These are phyloP conservation scores for Termitomyces sp. DNA, from an alignment of 768 basidiomycete species.

Conservation along the genomic window DNA sequence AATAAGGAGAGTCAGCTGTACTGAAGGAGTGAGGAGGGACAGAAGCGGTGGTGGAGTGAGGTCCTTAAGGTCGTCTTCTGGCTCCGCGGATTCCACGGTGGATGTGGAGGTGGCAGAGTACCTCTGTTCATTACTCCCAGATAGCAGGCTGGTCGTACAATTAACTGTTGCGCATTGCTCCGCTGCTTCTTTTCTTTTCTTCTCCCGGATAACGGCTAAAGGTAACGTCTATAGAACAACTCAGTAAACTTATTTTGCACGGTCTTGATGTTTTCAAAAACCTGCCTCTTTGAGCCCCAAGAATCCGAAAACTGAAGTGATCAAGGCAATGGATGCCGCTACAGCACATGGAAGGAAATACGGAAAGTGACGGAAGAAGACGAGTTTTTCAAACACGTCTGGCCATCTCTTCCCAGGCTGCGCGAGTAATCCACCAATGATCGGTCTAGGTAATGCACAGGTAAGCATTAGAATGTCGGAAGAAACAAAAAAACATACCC, in stretches of 20 bases:
- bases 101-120: constrained; percentile 7
- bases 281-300: constrained; percentile 22
- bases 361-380: constrained; percentile 25
- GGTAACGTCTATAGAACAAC: constrained; percentile 23
- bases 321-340: constrained; percentile 13
- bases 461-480: neutral
- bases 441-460: neutral
- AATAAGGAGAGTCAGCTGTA: constrained; percentile 25
- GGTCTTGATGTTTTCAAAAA: neutral
- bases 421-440: constrained; percentile 25
- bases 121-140: neutral
- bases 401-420: constrained; percentile 27
- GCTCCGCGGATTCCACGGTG: neutral
- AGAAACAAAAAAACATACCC: constrained; percentile 12
- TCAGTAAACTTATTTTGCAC: neutral
- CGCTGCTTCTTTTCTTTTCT: constrained; percentile 1
- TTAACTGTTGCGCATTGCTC: constrained; percentile 4
- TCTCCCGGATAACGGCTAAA: constrained; percentile 14
- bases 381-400: constrained; percentile 16
- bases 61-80: constrained; percentile 1
- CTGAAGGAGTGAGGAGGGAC: constrained; percentile 21
- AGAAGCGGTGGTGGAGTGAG: constrained; percentile 15
- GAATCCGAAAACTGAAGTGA: constrained; percentile 15
- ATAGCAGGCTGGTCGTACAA: constrained; percentile 12
- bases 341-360: constrained; percentile 27